These are phyloP conservation scores for Dactylellina drechsleri DNA, from an alignment of 2,329 filamentous ascomycete genomes.

Conservation along the genomic window DNA sequence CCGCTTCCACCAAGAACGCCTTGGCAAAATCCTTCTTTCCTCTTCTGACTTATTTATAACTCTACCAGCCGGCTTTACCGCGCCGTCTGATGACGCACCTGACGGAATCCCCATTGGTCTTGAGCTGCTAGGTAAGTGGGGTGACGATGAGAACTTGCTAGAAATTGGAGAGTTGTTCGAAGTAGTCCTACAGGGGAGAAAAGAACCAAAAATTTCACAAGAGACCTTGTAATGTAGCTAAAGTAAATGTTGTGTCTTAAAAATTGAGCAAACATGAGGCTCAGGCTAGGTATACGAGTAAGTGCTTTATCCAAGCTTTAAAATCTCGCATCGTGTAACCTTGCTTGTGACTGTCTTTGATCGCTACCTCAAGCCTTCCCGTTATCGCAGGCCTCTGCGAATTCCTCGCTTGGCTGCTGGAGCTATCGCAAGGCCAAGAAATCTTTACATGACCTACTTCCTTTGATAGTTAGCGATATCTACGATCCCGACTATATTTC, in stretches of 20 bases:
- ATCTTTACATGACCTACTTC: conserved; percentile 9
- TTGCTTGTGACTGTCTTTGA: not conserved
- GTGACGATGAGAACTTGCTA: conserved; percentile 6
- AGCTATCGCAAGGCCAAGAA: conserved; percentile 12
- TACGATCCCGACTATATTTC: not conserved
- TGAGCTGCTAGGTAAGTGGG: conserved; percentile 18
- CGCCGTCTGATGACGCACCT: conserved; percentile 1
- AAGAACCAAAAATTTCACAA: conserved; percentile 23
- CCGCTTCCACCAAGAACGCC: not conserved
- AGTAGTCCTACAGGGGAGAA: conserved; percentile 7
- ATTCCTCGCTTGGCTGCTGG: conserved; percentile 6
- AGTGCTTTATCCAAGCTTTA: not conserved
- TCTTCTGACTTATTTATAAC: not conserved
- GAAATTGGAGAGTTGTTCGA: conserved; percentile 11
- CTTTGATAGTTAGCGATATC: conserved; percentile 12
- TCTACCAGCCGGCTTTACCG: conserved; percentile 17
- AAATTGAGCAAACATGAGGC: not conserved
- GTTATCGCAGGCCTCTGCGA: not conserved
- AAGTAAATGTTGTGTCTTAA: not conserved
- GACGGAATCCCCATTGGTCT: conserved; percentile 18
- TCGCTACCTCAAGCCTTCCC: not conserved
- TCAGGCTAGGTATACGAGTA: not conserved
- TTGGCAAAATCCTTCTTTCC: too few species aligned
- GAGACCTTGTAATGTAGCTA: conserved; percentile 3
- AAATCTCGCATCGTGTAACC: too few species aligned